Evolutionary conservation across 805 yeast species (phyloP).

Genomic region (Monosporozyma servazzii): DNA sequence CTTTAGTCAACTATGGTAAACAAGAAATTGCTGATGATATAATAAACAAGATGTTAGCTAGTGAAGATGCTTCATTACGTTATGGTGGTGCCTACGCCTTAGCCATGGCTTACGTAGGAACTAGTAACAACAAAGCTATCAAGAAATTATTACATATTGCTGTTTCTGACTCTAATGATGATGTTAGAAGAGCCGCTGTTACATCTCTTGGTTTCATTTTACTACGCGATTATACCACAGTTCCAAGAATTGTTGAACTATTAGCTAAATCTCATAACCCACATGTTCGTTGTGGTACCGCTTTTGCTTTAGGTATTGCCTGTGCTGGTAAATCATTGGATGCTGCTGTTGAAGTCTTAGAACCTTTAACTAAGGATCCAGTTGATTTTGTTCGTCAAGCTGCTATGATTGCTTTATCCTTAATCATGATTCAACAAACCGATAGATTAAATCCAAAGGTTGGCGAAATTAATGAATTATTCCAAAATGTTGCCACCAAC

Average conservation of each 20-base stretch:
- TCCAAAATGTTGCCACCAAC: constrained; percentile 66
- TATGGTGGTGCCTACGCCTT: constrained; percentile 94
- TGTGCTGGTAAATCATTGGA: constrained; percentile 91
- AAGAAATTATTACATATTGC: constrained; percentile 83
- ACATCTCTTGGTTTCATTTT: constrained; percentile 84
- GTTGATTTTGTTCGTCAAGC: constrained; percentile 98
- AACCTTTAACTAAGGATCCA: constrained; percentile 86
- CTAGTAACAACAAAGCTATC: constrained; percentile 83
- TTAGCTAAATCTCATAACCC: constrained; percentile 93
- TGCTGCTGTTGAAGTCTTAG: constrained; percentile 84
- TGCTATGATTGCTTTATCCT: constrained; percentile 82
- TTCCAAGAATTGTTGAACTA: constrained; percentile 90
- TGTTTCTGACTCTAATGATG: constrained; percentile 92
- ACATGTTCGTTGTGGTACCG: constrained; percentile 96
- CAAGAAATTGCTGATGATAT: constrained; percentile 69
- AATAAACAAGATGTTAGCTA: constrained; percentile 56
- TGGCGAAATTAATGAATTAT: constrained; percentile 60
- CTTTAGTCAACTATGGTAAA: constrained; percentile 75
- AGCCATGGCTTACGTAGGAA: constrained; percentile 94
- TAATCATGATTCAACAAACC: constrained; percentile 84
- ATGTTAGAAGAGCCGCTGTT: constrained; percentile 94
- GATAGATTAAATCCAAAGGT: constrained; percentile 78
- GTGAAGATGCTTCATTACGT: constrained; percentile 76
- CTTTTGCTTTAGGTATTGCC: constrained; percentile 91
- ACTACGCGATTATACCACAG: constrained; percentile 82